These are phyloP conservation scores for Blakeslea trispora DNA, from an alignment of 371 early-diverging fungal genomes.

Conservation along the genomic window DNA sequence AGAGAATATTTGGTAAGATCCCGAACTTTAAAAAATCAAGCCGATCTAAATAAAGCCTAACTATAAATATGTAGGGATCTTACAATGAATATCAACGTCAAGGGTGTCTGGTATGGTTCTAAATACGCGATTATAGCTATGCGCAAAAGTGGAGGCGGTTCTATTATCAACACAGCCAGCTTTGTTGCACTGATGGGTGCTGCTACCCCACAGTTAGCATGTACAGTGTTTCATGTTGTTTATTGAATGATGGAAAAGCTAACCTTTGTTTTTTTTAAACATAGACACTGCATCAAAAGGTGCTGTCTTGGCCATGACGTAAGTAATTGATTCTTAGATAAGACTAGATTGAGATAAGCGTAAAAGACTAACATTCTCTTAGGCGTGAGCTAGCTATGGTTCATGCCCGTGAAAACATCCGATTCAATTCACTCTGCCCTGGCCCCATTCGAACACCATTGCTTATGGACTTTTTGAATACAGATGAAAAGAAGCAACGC, in stretches of 20 bases:
- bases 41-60: too few species aligned
- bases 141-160: slow-evolving; percentile 72
- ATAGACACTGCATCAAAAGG: slow-evolving; percentile 89
- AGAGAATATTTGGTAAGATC: slow-evolving; percentile 76
- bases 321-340: slow-evolving; percentile 18
- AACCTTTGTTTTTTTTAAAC: neutral
- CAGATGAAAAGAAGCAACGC: slow-evolving; percentile 84
- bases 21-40: too few species aligned
- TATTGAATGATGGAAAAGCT: too few species aligned
- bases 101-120: slow-evolving; percentile 93
- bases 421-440: slow-evolving; percentile 87
- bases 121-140: slow-evolving; percentile 82
- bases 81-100: slow-evolving; percentile 85
- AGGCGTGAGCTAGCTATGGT: slow-evolving; percentile 84
- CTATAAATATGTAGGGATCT: slow-evolving; percentile 58
- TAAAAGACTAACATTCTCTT: too few species aligned
- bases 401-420: slow-evolving; percentile 89
- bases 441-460: slow-evolving; percentile 85
- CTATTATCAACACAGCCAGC: slow-evolving; percentile 87
- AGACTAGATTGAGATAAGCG: neutral
- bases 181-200: slow-evolving; percentile 85
- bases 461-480: slow-evolving; percentile 85
- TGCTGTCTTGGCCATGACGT: slow-evolving; percentile 87
- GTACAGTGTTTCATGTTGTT: slow-evolving; percentile 41
- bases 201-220: slow-evolving; percentile 90